Base-by-base conservation (phyloP, 2,329 filamentous ascomycete species). In the Fonsecaea multimorphosa region DNA sequence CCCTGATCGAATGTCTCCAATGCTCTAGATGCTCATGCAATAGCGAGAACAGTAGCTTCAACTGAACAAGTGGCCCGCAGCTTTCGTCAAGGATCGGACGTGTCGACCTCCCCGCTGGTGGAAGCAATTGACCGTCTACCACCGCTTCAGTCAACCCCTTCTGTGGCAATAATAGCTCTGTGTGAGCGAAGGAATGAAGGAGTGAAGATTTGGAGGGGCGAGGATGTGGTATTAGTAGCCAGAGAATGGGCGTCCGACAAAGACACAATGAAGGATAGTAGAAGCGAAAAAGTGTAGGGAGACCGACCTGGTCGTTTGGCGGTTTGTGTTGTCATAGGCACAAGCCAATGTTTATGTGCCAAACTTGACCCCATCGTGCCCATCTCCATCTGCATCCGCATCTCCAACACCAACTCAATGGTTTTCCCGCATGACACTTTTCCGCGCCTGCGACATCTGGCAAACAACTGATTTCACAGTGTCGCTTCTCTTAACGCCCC, bases 1-100 rank as follows among this genome's bases (percentile, higher is more conserved):
- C 70, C 63, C 27, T 44, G 31, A 22, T 29, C n/a, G 6, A 32
- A 54, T 16, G 38, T 40, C n/a, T 54, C 58, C 22, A 32, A 12
- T 3, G 3, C 32, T 54, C 59, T 58, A 44, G 16, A 40, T 51
- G 16, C 46, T 66, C 69, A 70, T 71, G 64, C 66, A 31, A 40
- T 8, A 16, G n/a, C 19, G 4, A 19, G 29, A 32, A 34, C 38
- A 34, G 24, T 16, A 27, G 12, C 38, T 22, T 38, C n/a, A 27
- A 32, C 24, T 19, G 22, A 31, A n/a, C 11, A 31, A 34, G 9
- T 58, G 27, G 56, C 31, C 6, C 12, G 16, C 24, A 31, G 16
- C 16, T 44, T 58, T 22, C 14, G 5, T 29, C 14, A 9, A 6
- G 44, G 16, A 40, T n/a, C 16, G 19, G 27, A 7, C 12, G 56